Conservation (phyloP, 495 filamentous ascomycete species). For the Oidiodendron maius region DNA sequence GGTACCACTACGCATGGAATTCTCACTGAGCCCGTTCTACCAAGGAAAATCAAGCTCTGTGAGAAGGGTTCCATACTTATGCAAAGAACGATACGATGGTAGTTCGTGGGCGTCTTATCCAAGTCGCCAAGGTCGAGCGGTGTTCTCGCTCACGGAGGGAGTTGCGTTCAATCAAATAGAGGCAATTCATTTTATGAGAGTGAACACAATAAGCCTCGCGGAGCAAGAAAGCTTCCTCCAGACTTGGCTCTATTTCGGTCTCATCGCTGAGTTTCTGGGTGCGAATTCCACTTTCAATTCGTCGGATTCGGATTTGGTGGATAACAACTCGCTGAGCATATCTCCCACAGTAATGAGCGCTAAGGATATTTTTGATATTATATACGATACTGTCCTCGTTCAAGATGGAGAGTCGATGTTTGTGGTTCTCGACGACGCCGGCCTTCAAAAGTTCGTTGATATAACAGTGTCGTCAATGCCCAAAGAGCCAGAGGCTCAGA, state of each 20-base stretch:
- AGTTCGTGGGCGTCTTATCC: conserved; percentile 7
- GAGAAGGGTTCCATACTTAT: conserved; percentile 8
- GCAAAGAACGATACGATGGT: conserved; percentile 5
- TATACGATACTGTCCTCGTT: conserved; percentile 9
- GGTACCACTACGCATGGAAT: too few species aligned
- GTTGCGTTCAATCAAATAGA: not conserved
- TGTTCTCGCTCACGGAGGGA: not conserved
- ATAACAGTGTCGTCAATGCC: not conserved
- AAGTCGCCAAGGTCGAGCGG: conserved; percentile 3
- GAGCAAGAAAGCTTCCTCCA: conserved; percentile 11
- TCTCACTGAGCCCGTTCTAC: not conserved
- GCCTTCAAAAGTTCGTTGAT: not conserved
- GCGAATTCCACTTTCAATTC: not conserved
- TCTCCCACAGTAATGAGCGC: not conserved
- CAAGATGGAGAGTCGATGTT: conserved; percentile 4
- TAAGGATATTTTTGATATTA: conserved; percentile 1
- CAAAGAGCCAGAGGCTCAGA: not conserved
- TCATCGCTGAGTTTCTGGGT: conserved; percentile 11
- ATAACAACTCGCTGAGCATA: not conserved
- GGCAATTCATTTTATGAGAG: not conserved
- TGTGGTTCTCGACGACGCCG: not conserved
- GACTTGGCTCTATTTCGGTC: conserved; percentile 15
- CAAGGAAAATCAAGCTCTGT: conserved; percentile 1
- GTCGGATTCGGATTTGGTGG: not conserved
- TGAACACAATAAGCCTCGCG: not conserved